A percentile compares a stretch with the other conserved stretches of the same genome.
phyloP scores from a whole-genome alignment of 2,329 filamentous ascomycete species.

The Fusarium udum region DNA sequence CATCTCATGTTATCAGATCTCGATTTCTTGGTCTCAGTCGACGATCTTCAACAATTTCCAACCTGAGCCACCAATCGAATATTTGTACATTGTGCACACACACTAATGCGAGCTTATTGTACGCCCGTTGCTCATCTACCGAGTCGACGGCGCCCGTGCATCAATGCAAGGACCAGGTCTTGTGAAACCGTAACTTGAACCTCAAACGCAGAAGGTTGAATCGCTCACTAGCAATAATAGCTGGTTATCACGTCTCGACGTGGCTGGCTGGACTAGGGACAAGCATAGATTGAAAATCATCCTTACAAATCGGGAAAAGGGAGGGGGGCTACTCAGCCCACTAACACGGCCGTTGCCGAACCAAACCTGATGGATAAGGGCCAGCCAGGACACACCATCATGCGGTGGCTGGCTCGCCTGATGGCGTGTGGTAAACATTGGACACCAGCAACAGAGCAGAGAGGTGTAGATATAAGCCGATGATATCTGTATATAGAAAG shows the following conservation, averaged over 20 bases:
- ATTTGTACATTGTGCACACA: neutral
- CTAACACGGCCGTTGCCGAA: conserved; percentile 38
- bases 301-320: conserved; percentile 26
- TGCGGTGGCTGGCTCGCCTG: conserved; percentile 27
- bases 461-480: conserved; percentile 25
- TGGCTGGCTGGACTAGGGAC: conserved; percentile 25
- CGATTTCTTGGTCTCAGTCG: neutral
- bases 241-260: conserved; percentile 15
- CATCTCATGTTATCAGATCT: neutral
- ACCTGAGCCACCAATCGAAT: neutral
- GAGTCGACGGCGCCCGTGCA: conserved; percentile 23
- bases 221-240: neutral
- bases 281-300: conserved; percentile 1
- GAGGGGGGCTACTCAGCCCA: conserved; percentile 27
- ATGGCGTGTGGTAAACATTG: conserved; percentile 21
- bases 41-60: neutral
- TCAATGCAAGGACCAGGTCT: conserved; percentile 22
- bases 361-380: conserved; percentile 31
- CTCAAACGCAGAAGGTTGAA: conserved; percentile 1
- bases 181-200: neutral
- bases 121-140: conserved; percentile 22
- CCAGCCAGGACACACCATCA: conserved; percentile 28
- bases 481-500: neutral
- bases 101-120: conserved; percentile 23
- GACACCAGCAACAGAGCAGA: conserved; percentile 3